Evolutionary conservation across 2,329 filamentous ascomycete genomes (phyloP), one percentile per base, ranked within the genome.

Genomic region (Phialophora chinensis): DNA sequence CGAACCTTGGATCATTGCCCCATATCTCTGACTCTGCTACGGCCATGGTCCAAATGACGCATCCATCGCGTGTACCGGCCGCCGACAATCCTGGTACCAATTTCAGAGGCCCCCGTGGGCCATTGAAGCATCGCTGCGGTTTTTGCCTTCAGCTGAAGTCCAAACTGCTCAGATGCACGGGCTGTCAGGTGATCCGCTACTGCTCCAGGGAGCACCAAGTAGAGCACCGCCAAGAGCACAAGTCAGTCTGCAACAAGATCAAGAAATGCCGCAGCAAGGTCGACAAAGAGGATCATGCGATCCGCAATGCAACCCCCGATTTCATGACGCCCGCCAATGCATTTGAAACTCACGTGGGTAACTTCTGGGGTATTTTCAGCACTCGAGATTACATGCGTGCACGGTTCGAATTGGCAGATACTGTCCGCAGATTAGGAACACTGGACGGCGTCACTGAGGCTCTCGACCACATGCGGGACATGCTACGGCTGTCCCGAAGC

Each of bases 321-420:
- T 38, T 68, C 3, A 58, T 75, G 5, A 73, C 67, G 0, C 72
- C 75, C 0, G 72, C 70, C 4, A 75, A 79, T 56, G 65, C 75
- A 50, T 85, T 83, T 65, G 77, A 80, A 64, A 75, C 72, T 0
- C 14, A 69, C 1, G 76, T 77, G 17, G 82, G 82, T 38, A 71
- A 69, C 23, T 85, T 85, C 69, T 84, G 80, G 79, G 73, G 73
- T 7, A 73, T 81, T 23, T 1, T 67, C 1, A 73, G 74, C 42
- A 84, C 82, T 2, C 77, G 79, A n/a, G 67, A 74, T 11, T 85
- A 84, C 69, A 83, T 84, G 81, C 70, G 70, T 50, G 76, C 77
- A 2, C 76, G 77, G 23, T 77, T 72, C 60, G 69, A 52, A 0
- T 63, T 81, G 2, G 75, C 75, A 3, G 72, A 79, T 20, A 66